These are phyloP conservation scores for Brassica hybrid DNA, from an alignment of 441 rosid species.

Conservation along the genomic window DNA sequence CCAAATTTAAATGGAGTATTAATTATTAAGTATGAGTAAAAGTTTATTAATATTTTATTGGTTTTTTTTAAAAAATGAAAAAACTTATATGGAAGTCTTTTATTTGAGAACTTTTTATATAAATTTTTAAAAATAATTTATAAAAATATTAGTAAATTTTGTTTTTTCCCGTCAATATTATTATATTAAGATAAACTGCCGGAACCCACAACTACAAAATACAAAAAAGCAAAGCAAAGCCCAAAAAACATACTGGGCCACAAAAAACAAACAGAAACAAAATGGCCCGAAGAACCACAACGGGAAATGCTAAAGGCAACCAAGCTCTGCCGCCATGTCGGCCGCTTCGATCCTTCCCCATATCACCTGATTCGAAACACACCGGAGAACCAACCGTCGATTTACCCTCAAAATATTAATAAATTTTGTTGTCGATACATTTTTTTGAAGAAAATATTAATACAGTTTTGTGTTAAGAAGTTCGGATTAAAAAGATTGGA, in stretches of 20 bases:
- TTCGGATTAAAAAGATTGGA: background rate
- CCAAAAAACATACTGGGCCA: too few relatives aligned
- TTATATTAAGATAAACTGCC: too few relatives aligned
- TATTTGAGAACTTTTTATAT: background rate
- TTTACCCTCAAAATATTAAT: too few relatives aligned
- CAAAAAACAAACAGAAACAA: background rate
- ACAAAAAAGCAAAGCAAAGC: too few relatives aligned
- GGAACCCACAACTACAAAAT: too few relatives aligned
- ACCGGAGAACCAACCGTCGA: background rate
- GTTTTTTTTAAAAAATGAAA: background rate
- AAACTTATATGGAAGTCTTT: background rate
- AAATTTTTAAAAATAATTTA: background rate
- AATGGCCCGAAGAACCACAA: background rate
- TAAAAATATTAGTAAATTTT: too few relatives aligned
- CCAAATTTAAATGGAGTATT: background rate
- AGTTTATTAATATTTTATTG: background rate
- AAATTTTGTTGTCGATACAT: background rate
- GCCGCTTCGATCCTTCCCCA: too few relatives aligned
- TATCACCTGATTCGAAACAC: too few relatives aligned
- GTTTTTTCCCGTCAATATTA: too few relatives aligned
- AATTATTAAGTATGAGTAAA: background rate
- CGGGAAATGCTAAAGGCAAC: background rate
- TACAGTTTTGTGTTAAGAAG: background rate
- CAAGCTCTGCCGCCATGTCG: too few relatives aligned
- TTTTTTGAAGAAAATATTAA: background rate